Conservation (phyloP, 768 basidiomycete genomes). For the Dacryopinax primogenitus region DNA sequence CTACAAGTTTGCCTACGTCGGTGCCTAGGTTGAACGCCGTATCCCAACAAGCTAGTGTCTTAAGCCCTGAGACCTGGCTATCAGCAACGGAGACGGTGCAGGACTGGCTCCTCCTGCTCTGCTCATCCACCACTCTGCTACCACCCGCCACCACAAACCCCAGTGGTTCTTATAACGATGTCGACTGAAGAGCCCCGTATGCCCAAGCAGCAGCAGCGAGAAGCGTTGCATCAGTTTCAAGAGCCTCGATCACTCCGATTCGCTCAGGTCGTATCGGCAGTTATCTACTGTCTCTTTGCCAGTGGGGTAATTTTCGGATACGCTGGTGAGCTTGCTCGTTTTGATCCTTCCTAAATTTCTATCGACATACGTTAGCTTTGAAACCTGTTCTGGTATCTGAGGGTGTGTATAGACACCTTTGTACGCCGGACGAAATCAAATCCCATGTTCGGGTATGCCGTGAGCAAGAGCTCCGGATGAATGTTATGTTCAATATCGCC, state of each 20-base stretch:
- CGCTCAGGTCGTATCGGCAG: background rate
- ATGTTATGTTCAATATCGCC: slow-evolving; percentile 27
- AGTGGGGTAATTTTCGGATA: slow-evolving; percentile 27
- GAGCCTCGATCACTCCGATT: background rate
- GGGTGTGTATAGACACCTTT: slow-evolving; percentile 26
- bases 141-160: too few species aligned
- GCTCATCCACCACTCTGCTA: background rate
- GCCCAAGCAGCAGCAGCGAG: slow-evolving; percentile 3
- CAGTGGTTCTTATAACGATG: background rate
- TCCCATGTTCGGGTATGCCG: slow-evolving; percentile 15
- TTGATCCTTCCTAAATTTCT: background rate
- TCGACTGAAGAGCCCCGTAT: background rate
- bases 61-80: background rate
- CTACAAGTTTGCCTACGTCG: background rate
- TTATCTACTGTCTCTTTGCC: background rate
- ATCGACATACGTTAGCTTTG: slow-evolving; percentile 18
- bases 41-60: background rate
- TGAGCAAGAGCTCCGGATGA: slow-evolving; percentile 22
- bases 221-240: background rate
- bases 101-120: background rate
- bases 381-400: slow-evolving; percentile 27
- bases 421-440: slow-evolving; percentile 16
- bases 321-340: slow-evolving; percentile 15
- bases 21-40: background rate
- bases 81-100: background rate